Percentiles rank a stretch among this genome's conserved stretches.
These are phyloP conservation scores for Aspergillus oerlinghausenensis DNA, from an alignment of 2,329 filamentous ascomycete species.

Conservation along the genomic window DNA sequence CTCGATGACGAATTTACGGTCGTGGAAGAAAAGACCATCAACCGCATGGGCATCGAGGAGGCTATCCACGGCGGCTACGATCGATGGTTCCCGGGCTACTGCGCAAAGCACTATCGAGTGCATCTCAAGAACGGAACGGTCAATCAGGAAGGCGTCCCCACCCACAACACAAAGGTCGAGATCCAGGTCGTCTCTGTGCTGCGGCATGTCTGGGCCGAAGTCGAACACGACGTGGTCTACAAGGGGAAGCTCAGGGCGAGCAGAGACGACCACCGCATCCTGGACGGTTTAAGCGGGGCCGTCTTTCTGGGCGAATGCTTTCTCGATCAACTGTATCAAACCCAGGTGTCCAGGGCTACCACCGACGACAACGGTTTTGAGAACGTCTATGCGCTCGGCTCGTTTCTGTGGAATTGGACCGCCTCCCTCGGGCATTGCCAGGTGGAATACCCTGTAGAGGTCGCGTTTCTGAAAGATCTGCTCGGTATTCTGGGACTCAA, in stretches of 20 bases:
- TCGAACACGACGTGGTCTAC: slow-evolving; percentile 26
- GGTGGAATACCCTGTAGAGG: not conserved
- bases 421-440: not conserved
- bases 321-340: not conserved
- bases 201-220: slow-evolving; percentile 24
- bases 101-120: slow-evolving; percentile 3
- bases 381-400: not conserved
- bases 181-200: slow-evolving; percentile 28
- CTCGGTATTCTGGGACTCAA: not conserved
- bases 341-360: not conserved
- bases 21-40: not conserved
- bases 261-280: not conserved
- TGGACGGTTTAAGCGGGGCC: not conserved
- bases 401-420: not conserved
- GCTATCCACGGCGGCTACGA: not conserved
- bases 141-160: not conserved
- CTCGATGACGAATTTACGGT: not conserved
- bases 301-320: not conserved
- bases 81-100: not conserved
- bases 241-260: slow-evolving; percentile 11
- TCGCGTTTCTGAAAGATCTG: not conserved
- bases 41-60: not conserved
- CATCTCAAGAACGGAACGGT: not conserved
- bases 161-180: slow-evolving; percentile 13
- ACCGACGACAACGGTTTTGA: not conserved